Conservation (phyloP, 768 basidiomycete genomes). For the Boletus insuetus region DNA sequence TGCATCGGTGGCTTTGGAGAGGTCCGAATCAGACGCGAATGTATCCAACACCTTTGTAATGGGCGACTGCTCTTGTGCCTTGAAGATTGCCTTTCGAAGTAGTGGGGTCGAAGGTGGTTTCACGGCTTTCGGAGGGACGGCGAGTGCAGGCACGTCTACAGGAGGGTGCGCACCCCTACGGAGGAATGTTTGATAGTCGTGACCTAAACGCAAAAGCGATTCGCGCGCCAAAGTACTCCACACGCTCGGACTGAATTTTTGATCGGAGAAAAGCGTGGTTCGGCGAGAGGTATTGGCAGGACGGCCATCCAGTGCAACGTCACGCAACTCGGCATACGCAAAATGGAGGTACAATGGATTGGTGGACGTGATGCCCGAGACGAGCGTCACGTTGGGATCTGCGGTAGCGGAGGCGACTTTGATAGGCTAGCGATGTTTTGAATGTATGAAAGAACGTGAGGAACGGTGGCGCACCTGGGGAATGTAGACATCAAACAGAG, state of each 20-base stretch:
- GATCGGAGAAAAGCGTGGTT: constrained; percentile 62
- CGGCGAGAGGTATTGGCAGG: constrained; percentile 43
- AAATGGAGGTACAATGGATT: constrained; percentile 56
- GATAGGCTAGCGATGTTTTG: constrained; percentile 40
- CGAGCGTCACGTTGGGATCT: constrained; percentile 53
- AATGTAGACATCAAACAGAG: constrained; percentile 56
- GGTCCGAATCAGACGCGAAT: constrained; percentile 57
- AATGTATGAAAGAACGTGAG: neutral
- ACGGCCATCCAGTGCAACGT: constrained; percentile 45
- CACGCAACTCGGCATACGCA: constrained; percentile 62
- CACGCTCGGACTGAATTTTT: constrained; percentile 59
- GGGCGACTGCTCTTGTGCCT: constrained; percentile 45
- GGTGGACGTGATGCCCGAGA: constrained; percentile 61
- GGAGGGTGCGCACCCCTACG: constrained; percentile 47
- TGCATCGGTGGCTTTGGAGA: constrained; percentile 49
- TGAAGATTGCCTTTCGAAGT: constrained; percentile 41
- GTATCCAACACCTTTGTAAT: constrained; percentile 51
- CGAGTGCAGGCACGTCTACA: constrained; percentile 18
- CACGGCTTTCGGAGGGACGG: constrained; percentile 25
- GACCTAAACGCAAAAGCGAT: constrained; percentile 57
- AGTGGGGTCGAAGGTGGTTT: constrained; percentile 36
- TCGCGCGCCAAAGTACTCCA: constrained; percentile 64
- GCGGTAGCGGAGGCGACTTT: constrained; percentile 42
- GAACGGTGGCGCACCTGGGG: constrained; percentile 43
- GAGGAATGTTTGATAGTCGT: constrained; percentile 66